Base-by-base conservation (phyloP, 345 rosid genomes). In the Sapria himalayana region DNA sequence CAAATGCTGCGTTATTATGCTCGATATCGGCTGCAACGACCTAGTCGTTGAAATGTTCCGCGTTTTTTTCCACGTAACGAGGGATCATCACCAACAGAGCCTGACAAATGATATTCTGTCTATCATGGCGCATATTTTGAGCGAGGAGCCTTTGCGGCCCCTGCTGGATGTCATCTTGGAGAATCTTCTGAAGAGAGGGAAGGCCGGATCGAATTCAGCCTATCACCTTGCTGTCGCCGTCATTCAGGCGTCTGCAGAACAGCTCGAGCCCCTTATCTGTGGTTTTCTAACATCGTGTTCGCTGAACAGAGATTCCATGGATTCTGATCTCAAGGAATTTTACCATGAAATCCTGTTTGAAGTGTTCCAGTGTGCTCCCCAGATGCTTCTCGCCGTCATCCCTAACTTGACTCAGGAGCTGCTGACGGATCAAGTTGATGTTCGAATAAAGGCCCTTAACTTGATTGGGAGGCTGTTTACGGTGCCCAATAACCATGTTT, bases 401-500 rank as follows among this genome's bases (percentile, higher is more conserved):
- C 93, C 94, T 25, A 61, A 61, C 52, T 41, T 86, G 73, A 64
- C 60, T 31, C 76, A 65, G 52, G 97, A 86, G 59, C 66, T 86
- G 65, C 61, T 63, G 80, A 63, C 74, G 54, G 93, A 81, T 68
- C 94, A 78, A 64, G 94, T 78, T 22, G 92, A 86, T 53, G 72
- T 74, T 40, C 76, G 94, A 54, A 64, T 78, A 61, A 86, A 77
- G 65, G 92, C 94, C 37, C 71, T 78, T 50, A 73, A 55, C 45
- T 67, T 86, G 65, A 49, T 69, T 45, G 94, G 89, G 61, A 72
- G 67, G 62, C 69, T 81, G 36, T 57, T 76, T 58, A 62, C 81
- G 29, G 65, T 55, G 25, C 73, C 76, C 18, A 79, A 62, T 44
- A 47, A 57, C 37, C 51, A 42, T 62, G 60, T 66, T 21, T 74